Percentiles rank a stretch among this genome's conserved stretches.
phyloP scores from a whole-genome alignment of 2,329 filamentous ascomycete species.

The Pseudogymnoascus pannorum region DNA sequence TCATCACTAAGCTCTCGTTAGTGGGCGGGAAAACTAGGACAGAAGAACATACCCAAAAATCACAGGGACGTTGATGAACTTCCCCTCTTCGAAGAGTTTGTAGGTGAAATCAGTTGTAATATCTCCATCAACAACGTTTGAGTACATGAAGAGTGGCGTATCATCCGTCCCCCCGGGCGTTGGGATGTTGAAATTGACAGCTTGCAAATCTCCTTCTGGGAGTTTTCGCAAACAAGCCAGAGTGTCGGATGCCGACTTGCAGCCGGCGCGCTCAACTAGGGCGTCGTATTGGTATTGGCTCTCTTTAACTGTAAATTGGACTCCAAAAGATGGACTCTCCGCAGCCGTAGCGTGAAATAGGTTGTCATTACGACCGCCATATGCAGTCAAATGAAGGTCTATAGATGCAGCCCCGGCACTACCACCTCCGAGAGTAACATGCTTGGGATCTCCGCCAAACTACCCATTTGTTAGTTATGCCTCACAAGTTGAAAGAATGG shows the following conservation, averaged over 20 bases:
- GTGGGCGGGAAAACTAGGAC: not conserved
- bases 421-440: constrained; percentile 61
- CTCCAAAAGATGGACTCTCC: constrained; percentile 45
- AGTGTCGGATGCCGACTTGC: constrained; percentile 30
- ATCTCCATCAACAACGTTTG: constrained; percentile 47
- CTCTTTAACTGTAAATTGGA: constrained; percentile 38
- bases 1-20: constrained; percentile 35
- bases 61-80: constrained; percentile 46
- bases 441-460: constrained; percentile 63
- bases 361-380: constrained; percentile 40
- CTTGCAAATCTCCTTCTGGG: constrained; percentile 35
- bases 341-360: constrained; percentile 46
- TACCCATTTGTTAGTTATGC: constrained; percentile 23
- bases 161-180: constrained; percentile 26
- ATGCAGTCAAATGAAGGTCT: constrained; percentile 54
- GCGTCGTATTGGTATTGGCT: constrained; percentile 47
- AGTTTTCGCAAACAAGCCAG: constrained; percentile 41
- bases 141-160: constrained; percentile 45
- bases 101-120: constrained; percentile 46
- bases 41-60: constrained; percentile 34
- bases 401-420: constrained; percentile 62
- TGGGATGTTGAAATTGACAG: constrained; percentile 36
- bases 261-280: constrained; percentile 38
- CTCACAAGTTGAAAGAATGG: not conserved
- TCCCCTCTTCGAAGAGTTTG: constrained; percentile 38